Conservation (phyloP, 148 eudicot genomes). For the Cornus suecica region DNA sequence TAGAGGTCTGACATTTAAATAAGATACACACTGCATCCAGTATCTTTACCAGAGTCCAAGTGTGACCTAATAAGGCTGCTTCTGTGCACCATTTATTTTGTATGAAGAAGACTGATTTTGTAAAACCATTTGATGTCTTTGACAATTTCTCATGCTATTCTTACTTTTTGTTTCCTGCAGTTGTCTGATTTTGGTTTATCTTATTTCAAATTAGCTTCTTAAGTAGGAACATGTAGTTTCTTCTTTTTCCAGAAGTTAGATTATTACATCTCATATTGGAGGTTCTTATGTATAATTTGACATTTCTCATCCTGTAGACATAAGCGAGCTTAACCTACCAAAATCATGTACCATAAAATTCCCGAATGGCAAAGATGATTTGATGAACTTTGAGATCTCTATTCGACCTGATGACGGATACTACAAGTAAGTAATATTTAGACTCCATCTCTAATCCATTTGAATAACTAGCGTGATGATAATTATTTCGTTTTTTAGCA, state of each 20-base stretch:
- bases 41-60: not conserved
- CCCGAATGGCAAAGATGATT: slow-evolving; percentile 60
- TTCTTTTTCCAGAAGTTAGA: not conserved
- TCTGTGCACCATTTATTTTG: not conserved
- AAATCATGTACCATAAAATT: slow-evolving; percentile 46
- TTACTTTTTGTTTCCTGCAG: not conserved
- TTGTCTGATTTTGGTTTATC: not conserved
- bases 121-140: not conserved
- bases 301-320: slow-evolving; percentile 30
- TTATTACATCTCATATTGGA: not conserved
- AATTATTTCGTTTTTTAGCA: not conserved
- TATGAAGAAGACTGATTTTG: not conserved
- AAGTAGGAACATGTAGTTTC: not conserved
- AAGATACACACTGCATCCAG: too few relatives aligned
- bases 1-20: too few relatives aligned
- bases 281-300: not conserved
- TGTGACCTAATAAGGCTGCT: not conserved
- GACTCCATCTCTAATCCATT: too few relatives aligned
- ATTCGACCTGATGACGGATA: slow-evolving; percentile 61
- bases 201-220: not conserved
- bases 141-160: not conserved
- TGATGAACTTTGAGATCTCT: slow-evolving; percentile 60
- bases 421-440: slow-evolving; percentile 37
- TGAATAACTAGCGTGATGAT: not conserved
- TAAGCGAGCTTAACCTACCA: slow-evolving; percentile 56